These are phyloP conservation scores for Hypoxylon lenormandii DNA, from an alignment of 495 filamentous ascomycete genomes.

Conservation along the genomic window DNA sequence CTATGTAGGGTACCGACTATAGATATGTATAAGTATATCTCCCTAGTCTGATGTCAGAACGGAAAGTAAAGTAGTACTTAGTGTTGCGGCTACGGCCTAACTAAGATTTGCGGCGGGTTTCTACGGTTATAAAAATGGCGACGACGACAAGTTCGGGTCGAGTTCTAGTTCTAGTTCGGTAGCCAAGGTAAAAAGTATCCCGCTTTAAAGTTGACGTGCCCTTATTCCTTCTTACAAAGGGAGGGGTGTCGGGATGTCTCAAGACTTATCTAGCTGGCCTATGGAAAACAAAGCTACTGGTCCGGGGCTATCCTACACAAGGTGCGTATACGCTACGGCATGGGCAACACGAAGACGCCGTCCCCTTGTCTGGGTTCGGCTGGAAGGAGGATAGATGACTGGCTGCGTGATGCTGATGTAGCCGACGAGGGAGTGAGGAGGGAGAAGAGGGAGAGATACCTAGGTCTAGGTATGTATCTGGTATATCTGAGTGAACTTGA, in stretches of 20 bases:
- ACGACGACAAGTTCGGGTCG: constrained; percentile 41
- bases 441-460: constrained; percentile 25
- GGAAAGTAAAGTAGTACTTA: constrained; percentile 2
- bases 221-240: constrained; percentile 15
- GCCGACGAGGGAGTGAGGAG: constrained; percentile 30
- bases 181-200: constrained; percentile 27
- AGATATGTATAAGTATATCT: neutral
- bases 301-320: constrained; percentile 11
- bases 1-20: constrained; percentile 19
- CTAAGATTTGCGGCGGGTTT: constrained; percentile 23
- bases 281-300: constrained; percentile 13
- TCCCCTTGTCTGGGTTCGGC: constrained; percentile 37
- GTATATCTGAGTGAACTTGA: neutral
- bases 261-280: constrained; percentile 32
- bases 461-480: constrained; percentile 24
- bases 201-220: constrained; percentile 26
- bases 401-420: constrained; percentile 46
- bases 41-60: constrained; percentile 23
- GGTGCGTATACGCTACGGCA: constrained; percentile 37
- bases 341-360: constrained; percentile 24
- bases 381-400: constrained; percentile 51
- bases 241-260: constrained; percentile 25
- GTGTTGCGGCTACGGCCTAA: constrained; percentile 16
- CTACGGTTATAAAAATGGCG: constrained; percentile 41
- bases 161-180: constrained; percentile 5